Evolutionary conservation across 2,329 filamentous ascomycete genomes (phyloP), one percentile per base, ranked within the genome.

Genomic region (Thielaviopsis cerberus): DNA sequence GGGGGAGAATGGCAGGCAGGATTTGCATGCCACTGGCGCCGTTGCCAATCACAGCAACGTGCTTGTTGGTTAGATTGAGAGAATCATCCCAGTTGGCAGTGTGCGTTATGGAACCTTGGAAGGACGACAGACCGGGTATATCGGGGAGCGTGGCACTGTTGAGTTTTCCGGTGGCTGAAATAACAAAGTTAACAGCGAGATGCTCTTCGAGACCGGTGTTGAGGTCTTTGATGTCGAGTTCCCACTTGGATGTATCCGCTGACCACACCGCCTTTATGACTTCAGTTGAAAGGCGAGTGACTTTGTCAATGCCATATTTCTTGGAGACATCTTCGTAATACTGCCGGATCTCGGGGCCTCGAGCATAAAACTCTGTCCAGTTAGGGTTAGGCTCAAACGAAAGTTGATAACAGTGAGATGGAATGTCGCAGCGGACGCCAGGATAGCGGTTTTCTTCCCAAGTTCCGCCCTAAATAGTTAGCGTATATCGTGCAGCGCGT

Each of bases 351-450:
- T 88, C 85, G 3, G 70, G 66, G 0, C 83, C 83, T 30, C 78
- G 77, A 0, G 83, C 77, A 64, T 85, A 88, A 60, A 81, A 74
- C 63, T 86, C 80, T 0, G 75, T 76, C 85, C 85, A 88, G 62
- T 84, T 73, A 0, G 75, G 77, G 57, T 86, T 87, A 0, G 82
- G 81, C 4, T 74, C 73, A 65, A 86, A 87, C 0, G 79, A 80
- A 8, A 77, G 77, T 64, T 86, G 83, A 63, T 88, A 88, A n/a
- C 82, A 80, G 65, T 85, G 81, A 0, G 82, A 77, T 0, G 83
- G 81, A 13, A 87, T 78, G 30, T 86, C 82, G 63, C 83, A 87
- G 50, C 80, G 71, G 1, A 83, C 79, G 1, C 81, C 82, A 0
- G 81, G 81, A 62, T 85, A 85, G 3, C 72, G 65, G 57, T 78